Evolutionary conservation across 768 basidiomycete genomes (phyloP), one percentile per base, ranked within the genome.

Genomic region (Lentinula aciculospora): DNA sequence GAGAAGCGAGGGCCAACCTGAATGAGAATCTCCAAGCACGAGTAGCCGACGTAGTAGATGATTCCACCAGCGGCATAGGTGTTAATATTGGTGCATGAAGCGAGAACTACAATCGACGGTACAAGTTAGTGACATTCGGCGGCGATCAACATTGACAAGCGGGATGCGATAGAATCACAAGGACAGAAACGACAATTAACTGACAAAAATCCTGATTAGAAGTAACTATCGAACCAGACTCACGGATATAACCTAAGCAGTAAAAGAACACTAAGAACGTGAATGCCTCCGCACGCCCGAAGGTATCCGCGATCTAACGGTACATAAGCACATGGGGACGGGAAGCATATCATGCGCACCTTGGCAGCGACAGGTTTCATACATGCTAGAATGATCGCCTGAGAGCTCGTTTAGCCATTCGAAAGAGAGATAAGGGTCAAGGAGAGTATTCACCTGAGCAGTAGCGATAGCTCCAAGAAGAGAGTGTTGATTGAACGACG

Each of bases 351-450:
- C 64, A 81, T 80, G 4, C 80, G 71, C 15, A 81, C 65, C 64
- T 83, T 83, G 5, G 81, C 82, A 60, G 80, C 75, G 12, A 80
- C 68, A 0, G 81, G 82, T 66, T 82, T 81, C 54, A 56, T 56
- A 28, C 54, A 56, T n/a, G 54, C 54, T n/a, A 56, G 32, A 12
- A 56, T 56, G 40, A 56, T 56, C 15, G 54, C 54, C 54, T 56
- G 40, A 10, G 25, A 40, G 40, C 27, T 4, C 8, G 5, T 27
- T 45, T 9, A 28, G 19, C 32, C 23, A 23, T 34, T 17, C 10
- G 5, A 15, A 15, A 39, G 3, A 10, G 34, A 25, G 23, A 53
- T 23, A 53, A 37, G 34, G 7, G 15, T 28, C 2, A 21, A 76
- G 72, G 42, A 0, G 64, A 63, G 50, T 71, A 66, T 31, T 36